Conservation (phyloP, 2,329 filamentous ascomycete genomes). For the Cladosporium halotolerans region DNA sequence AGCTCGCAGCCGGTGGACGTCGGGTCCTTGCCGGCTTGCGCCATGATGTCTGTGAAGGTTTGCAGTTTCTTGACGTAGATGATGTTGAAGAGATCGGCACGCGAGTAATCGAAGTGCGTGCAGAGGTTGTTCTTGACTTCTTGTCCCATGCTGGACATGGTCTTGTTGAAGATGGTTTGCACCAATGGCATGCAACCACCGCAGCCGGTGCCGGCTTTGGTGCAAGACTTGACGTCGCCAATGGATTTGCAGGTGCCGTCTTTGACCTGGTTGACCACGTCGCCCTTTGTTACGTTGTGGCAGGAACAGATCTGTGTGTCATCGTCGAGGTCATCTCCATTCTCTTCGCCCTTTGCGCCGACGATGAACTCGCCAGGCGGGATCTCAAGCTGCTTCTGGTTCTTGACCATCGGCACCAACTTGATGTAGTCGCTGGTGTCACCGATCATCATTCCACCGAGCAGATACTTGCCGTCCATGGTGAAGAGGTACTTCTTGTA, state of each 20-base stretch:
- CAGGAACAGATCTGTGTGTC: constrained; percentile 89
- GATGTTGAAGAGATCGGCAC: constrained; percentile 86
- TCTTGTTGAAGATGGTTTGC: constrained; percentile 82
- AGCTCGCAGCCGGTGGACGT: constrained; percentile 74
- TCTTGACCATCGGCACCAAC: constrained; percentile 79
- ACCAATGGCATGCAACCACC: constrained; percentile 86
- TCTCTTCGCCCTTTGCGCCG: constrained; percentile 68
- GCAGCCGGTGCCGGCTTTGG: constrained; percentile 85
- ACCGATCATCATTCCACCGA: constrained; percentile 97
- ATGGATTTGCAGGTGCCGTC: constrained; percentile 75
- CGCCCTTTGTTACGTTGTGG: constrained; percentile 85
- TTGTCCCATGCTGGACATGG: constrained; percentile 77
- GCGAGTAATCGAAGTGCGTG: constrained; percentile 74
- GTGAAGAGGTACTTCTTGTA: constrained; percentile 96
- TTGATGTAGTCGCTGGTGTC: constrained; percentile 89
- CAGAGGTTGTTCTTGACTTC: constrained; percentile 85
- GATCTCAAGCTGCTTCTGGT: constrained; percentile 69
- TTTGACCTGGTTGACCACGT: constrained; percentile 66
- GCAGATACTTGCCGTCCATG: constrained; percentile 77
- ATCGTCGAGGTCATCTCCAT: constrained; percentile 71
- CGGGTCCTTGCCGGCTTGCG: constrained; percentile 63
- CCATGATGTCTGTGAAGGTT: constrained; percentile 71
- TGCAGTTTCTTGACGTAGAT: constrained; percentile 72
- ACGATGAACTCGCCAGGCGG: constrained; percentile 79
- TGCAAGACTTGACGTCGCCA: constrained; percentile 78